Evolutionary conservation across 345 rosid genomes (phyloP).

Genomic region (Fremontodendron californicum): DNA sequence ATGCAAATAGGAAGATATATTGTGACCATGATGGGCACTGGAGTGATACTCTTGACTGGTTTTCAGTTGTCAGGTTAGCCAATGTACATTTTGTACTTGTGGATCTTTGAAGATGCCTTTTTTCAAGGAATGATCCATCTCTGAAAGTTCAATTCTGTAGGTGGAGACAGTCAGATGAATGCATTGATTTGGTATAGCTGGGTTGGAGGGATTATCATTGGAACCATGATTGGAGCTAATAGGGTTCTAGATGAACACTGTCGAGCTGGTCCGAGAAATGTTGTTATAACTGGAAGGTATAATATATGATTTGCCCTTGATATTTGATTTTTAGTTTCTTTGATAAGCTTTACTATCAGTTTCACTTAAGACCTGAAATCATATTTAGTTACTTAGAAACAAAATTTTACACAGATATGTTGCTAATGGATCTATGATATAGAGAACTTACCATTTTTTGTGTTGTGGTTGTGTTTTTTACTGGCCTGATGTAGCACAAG

Average conservation of each 20-base stretch:
- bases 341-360: neutral
- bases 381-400: neutral
- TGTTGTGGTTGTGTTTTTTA: slow-evolving; percentile 17
- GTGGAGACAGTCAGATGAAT: slow-evolving; percentile 85
- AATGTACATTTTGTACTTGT: neutral
- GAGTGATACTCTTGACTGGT: slow-evolving; percentile 74
- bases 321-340: neutral
- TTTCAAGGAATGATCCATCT: neutral
- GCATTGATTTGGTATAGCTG: slow-evolving; percentile 90
- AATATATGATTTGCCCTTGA: neutral
- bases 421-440: slow-evolving; percentile 1
- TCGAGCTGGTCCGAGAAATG: slow-evolving; percentile 90
- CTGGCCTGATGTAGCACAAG: slow-evolving; percentile 57
- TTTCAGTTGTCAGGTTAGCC: slow-evolving; percentile 83
- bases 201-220: slow-evolving; percentile 93
- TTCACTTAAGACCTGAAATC: neutral
- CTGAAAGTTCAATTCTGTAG: slow-evolving; percentile 34
- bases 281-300: slow-evolving; percentile 95
- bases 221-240: slow-evolving; percentile 91
- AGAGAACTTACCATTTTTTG: neutral
- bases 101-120: neutral
- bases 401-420: neutral
- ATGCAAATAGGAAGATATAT: slow-evolving; percentile 87
- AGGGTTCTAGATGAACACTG: slow-evolving; percentile 90
- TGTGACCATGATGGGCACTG: slow-evolving; percentile 92